These are phyloP conservation scores for Phytophthora ohioensis DNA, from an alignment of 352 stramenopile species.

Conservation along the genomic window DNA sequence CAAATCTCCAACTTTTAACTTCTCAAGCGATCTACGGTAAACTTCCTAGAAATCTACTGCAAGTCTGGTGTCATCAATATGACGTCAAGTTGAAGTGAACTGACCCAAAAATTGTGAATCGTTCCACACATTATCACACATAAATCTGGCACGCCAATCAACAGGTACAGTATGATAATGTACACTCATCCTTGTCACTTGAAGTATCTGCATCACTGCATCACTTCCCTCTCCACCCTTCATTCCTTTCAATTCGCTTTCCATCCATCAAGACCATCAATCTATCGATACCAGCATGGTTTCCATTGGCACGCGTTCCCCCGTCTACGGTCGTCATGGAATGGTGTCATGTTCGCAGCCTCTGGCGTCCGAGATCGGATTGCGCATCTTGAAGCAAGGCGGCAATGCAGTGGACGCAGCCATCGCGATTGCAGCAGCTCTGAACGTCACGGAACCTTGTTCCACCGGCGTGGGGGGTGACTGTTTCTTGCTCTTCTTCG, in stretches of 20 bases:
- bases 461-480: conserved; percentile 91
- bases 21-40: too few species aligned
- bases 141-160: neutral
- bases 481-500: conserved; percentile 97
- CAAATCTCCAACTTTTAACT: neutral
- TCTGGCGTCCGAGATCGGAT: conserved; percentile 92
- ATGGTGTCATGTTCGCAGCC: conserved; percentile 96
- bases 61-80: conserved; percentile 13
- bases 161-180: neutral
- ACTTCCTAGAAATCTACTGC: conserved; percentile 7
- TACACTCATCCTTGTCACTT: conserved; percentile 4
- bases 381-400: conserved; percentile 89
- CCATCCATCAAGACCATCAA: neutral
- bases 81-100: conserved; percentile 16
- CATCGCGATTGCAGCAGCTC: conserved; percentile 63
- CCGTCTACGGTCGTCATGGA: conserved; percentile 89
- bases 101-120: neutral
- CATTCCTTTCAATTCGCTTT: conserved; percentile 22
- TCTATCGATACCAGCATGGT: conserved; percentile 35
- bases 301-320: conserved; percentile 78
- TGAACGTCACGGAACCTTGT: conserved; percentile 77
- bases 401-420: conserved; percentile 96
- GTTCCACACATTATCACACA: neutral
- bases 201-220: conserved; percentile 11
- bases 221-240: neutral